phyloP scores from a whole-genome alignment of 2,329 filamentous ascomycete species.

The Colletotrichum lupini region DNA sequence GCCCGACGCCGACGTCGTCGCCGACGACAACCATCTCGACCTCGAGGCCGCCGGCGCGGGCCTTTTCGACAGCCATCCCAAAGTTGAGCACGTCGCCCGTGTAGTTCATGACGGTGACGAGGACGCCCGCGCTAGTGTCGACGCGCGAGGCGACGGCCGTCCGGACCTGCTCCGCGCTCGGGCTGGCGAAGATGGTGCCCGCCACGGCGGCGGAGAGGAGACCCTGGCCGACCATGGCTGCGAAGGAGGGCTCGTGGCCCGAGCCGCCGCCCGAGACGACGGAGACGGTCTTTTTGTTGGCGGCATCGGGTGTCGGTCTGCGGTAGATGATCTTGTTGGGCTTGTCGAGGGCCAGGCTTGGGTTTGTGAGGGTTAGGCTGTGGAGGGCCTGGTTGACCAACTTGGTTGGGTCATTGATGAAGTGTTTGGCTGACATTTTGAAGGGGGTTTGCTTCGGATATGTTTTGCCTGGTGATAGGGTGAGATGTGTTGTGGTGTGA shows the following conservation, averaged over 20 bases:
- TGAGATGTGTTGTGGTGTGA: not conserved
- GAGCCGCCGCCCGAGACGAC: constrained; percentile 89
- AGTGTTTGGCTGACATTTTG: constrained; percentile 77
- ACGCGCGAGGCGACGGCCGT: constrained; percentile 67
- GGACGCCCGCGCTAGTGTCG: constrained; percentile 76
- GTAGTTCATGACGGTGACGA: constrained; percentile 97
- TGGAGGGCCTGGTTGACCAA: constrained; percentile 83
- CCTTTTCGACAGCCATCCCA: constrained; percentile 93
- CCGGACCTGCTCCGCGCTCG: constrained; percentile 82
- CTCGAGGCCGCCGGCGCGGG: constrained; percentile 78
- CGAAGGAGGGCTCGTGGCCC: constrained; percentile 85
- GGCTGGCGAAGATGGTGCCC: constrained; percentile 85
- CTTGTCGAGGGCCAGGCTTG: constrained; percentile 80
- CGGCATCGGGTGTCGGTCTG: constrained; percentile 58
- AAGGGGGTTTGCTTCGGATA: not conserved
- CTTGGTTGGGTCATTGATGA: constrained; percentile 84
- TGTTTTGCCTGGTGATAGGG: not conserved
- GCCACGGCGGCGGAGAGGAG: constrained; percentile 80
- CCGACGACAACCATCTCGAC: constrained; percentile 93
- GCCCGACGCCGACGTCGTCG: constrained; percentile 91
- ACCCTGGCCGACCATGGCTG: constrained; percentile 80
- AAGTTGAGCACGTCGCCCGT: constrained; percentile 93
- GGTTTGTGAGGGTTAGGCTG: constrained; percentile 85
- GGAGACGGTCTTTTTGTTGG: constrained; percentile 68
- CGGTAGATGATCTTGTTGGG: constrained; percentile 88